Base-by-base conservation (phyloP, 1,139 yeast species). In the Candida buenavistaensis region DNA sequence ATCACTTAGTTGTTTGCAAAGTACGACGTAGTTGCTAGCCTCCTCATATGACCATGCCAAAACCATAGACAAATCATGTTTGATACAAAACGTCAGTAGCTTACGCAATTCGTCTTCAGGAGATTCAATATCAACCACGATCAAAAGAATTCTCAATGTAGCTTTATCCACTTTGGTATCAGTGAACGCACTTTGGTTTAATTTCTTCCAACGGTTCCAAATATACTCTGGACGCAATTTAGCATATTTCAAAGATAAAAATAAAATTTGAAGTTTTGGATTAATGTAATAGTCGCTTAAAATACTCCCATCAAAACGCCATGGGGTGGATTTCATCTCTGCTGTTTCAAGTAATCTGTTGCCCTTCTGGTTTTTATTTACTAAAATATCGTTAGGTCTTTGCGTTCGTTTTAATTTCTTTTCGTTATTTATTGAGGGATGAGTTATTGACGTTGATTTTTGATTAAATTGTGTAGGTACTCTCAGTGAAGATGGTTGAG, bases 181-280 rank as follows among this genome's bases (percentile, higher is more conserved):
- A 8, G 48, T 39, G 5, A 40, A 30, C 7, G 48, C 42, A 2
- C 69, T 70, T 28, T 63, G 61, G 37, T 64, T 62, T 25, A 66
- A 44, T 36, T 80, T 79, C 43, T 75, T 77, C 48, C 89, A 68
- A 36, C 94, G 73, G 39, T 77, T 75, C 66, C 80, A 78, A 3
- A 92, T 78, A 50, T 92, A 89, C 52, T 89, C 97, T 0, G 96
- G 96, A 43, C 85, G 90, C 28, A 90, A 64, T 48, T 84, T 83
- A 56, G 89, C 95, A 57, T 90, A 92, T 41, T 85, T 81, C 35
- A 90, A 58, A 5, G 94, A 80, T 14, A 90, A 66, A 46, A 86
- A 89, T 4, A 90, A 57, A 2, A 84, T 78, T 42, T 87, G 82
- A 28, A 88, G 68, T 3, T 75, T 72, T 1, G 80, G 72, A 33